Evolutionary conservation across 2,329 filamentous ascomycete genomes (phyloP), one percentile per base, ranked within the genome.

Genomic region (Didymella arachidicola): DNA sequence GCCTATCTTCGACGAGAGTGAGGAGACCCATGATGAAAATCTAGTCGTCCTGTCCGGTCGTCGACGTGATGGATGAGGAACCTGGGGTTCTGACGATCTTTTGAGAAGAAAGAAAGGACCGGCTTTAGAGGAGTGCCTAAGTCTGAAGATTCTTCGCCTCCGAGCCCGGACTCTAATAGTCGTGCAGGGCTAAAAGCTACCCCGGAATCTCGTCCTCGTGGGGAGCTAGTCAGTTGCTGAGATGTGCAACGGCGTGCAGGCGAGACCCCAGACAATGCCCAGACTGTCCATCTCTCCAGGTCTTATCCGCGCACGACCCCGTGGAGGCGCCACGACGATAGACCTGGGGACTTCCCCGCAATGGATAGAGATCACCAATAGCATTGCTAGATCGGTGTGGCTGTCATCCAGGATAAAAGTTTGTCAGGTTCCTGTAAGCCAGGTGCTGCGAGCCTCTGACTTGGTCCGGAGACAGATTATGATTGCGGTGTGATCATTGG

Each of bases 1-100:
- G 83, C 67, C 84, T 65, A 43, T 75, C 72, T 64, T 75, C 71
- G 53, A 73, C 66, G 41, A 73, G 63, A 51, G 66, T 56, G 59
- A 73, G 68, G 47, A 72, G 61, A 49, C 71, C 71, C 71, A 73
- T 73, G 25, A 38, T 16, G 51, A 59, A 16, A 29, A 39, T 32
- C 32, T 38, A 16, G 39, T 39, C 43, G 49, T 58, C 55, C 49
- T 42, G 19, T 54, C 46, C 43, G 16, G 27, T 47, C 34, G 42
- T 43, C 19, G 39, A 27, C 44, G 45, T 16, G 39, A 42, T 53
- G 43, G 16, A 50, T 26, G 38, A 43, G 38, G 38, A 45, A 42
- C 53, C 45, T 62, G 22, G 16, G 54, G 50, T 22, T 45, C 44
- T 49, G 50, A 45, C 50, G 32, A 49, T 49, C 48, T 27, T 48